Evolutionary conservation across 192 early-diverging fungal species (phyloP).

Genomic region (Coemansia sp.): DNA sequence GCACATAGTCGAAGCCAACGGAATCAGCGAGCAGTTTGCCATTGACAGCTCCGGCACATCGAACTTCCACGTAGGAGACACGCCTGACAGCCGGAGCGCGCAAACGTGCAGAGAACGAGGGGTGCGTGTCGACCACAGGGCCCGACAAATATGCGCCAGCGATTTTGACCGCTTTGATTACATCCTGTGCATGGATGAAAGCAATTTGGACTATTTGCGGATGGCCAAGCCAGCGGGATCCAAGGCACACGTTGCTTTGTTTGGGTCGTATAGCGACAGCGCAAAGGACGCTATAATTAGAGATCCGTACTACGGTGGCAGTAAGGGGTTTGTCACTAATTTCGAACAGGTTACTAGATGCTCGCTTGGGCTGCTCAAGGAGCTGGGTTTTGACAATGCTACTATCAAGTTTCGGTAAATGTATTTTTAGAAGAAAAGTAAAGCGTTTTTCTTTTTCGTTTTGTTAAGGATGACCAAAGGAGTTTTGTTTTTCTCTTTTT

Average conservation of each 20-base stretch:
- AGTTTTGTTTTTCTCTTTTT: not conserved
- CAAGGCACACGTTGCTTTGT: constrained; percentile 38
- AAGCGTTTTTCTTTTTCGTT: not conserved
- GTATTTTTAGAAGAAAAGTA: not conserved
- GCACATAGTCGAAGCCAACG: constrained; percentile 64
- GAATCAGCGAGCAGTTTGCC: constrained; percentile 60
- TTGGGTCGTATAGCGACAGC: constrained; percentile 40
- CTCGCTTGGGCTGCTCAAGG: constrained; percentile 40
- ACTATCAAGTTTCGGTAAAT: not conserved
- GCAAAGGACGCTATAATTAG: constrained; percentile 27
- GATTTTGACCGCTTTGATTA: constrained; percentile 82
- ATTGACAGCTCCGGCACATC: constrained; percentile 91
- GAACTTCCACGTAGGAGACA: constrained; percentile 73
- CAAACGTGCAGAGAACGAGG: constrained; percentile 69
- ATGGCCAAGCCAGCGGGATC: constrained; percentile 43
- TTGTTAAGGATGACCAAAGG: not conserved
- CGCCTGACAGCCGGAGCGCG: constrained; percentile 71
- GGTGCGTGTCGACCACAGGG: constrained; percentile 75
- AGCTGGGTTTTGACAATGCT: constrained; percentile 22
- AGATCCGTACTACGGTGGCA: constrained; percentile 56
- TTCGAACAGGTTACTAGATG: constrained; percentile 51
- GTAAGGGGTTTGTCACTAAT: constrained; percentile 46
- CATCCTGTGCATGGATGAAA: constrained; percentile 91
- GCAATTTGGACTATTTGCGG: constrained; percentile 69
- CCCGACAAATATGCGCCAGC: constrained; percentile 62